Evolutionary conservation across 2,329 filamentous ascomycete genomes (phyloP), one percentile per base, ranked within the genome.

Genomic region (Hypoxylon sp.): DNA sequence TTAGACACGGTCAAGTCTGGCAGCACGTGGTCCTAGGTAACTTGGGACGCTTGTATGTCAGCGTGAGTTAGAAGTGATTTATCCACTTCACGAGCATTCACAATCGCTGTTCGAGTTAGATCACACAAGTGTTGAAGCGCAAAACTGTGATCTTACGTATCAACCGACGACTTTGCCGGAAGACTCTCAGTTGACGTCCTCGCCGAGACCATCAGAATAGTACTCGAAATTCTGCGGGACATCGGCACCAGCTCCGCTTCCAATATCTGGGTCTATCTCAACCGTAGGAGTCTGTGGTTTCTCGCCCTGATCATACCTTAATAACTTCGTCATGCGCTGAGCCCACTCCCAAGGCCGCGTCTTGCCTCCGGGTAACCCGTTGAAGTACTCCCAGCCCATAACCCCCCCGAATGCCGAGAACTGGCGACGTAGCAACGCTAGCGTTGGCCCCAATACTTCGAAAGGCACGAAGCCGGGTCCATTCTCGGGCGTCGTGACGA

Each of bases 351-450:
- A 93, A 1, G 90, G 89, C 59, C 81, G 79, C 28, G 82, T 81
- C 50, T 78, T 77, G 22, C 83, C 87, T 1, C 87, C 88, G 0
- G 89, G 89, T 58, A 87, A 76, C 45, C 86, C 84, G 78, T 93
- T 93, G 79, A 93, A 95, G 73, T 93, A 95, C 78, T 96, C 92
- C 92, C 92, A 95, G 2, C 91, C 91, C 88, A 93, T 93, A 0
- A 95, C 89, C 0, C 92, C 92, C 1, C 91, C 92, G 74, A 94
- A 93, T 1, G 79, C 80, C 2, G 85, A 83, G 71, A 90, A 91
- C 69, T 84, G 84, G 22, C 82, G 77, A 33, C 84, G 80, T 68
- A 93, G 75, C 40, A 82, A 74, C 28, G 82, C 82, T 45, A 93
- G 76, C 18, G 90, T 86, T 16, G 81, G 80, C 9, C 83, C 82